These are phyloP conservation scores for Colletotrichum chlorophyti DNA, from an alignment of 2,329 filamentous ascomycete genomes.

Conservation along the genomic window DNA sequence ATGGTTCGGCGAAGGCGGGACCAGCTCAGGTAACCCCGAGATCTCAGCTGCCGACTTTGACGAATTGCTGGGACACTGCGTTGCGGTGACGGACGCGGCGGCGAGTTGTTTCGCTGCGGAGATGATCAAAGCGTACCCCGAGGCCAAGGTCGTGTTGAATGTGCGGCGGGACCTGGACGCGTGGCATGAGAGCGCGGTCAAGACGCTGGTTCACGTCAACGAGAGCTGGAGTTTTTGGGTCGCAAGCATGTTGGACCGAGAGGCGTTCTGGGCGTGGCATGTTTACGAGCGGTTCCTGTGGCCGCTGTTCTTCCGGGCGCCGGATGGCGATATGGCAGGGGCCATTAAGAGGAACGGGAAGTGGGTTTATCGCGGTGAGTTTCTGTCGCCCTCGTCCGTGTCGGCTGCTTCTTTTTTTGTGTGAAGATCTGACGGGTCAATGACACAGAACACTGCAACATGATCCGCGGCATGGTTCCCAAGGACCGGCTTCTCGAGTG, in stretches of 20 bases:
- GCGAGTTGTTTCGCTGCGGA: constrained; percentile 48
- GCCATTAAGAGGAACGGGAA: constrained; percentile 36
- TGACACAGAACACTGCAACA: constrained; percentile 37
- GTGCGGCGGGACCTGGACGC: constrained; percentile 46
- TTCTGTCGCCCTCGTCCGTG: not conserved
- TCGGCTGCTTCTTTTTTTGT: not conserved
- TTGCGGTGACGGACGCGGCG: constrained; percentile 50
- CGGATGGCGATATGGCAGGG: constrained; percentile 35
- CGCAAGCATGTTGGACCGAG: constrained; percentile 34
- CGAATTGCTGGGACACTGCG: constrained; percentile 35
- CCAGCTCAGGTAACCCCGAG: not conserved
- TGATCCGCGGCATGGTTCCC: constrained; percentile 41
- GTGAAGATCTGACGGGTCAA: not conserved
- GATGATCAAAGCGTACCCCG: constrained; percentile 20
- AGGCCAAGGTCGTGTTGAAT: constrained; percentile 52
- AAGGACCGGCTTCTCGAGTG: constrained; percentile 41
- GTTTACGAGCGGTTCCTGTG: constrained; percentile 38
- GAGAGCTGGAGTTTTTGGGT: constrained; percentile 38
- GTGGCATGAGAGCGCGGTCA: constrained; percentile 44
- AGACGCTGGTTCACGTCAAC: constrained; percentile 34
- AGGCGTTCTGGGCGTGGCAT: constrained; percentile 42
- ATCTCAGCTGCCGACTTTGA: constrained; percentile 35
- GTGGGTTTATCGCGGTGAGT: constrained; percentile 33
- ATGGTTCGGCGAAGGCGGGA: constrained; percentile 31
- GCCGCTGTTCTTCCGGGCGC: constrained; percentile 37